A percentile compares a stretch with the other conserved stretches of the same genome.
Conservation (phyloP, 208 protist genomes). For the Acanthamoeba quina region DNA sequence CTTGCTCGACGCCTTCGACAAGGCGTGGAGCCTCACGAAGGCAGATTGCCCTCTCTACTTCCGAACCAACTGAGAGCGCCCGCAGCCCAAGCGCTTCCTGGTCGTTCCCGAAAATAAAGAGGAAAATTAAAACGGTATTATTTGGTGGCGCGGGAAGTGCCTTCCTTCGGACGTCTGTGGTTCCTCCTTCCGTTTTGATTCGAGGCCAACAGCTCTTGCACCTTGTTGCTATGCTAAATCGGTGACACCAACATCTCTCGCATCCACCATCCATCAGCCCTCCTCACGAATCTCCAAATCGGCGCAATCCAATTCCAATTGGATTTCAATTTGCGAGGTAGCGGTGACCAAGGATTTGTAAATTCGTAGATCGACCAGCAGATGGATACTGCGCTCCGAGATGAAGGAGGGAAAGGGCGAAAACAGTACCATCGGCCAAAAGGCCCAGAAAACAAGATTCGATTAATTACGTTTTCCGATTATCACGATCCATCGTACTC, state of each 20-base stretch:
- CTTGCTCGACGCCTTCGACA: constrained; percentile 6
- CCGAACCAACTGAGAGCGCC: neutral
- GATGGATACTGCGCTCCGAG: neutral
- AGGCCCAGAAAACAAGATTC: neutral
- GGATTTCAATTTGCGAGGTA: no score
- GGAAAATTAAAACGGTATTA: no score
- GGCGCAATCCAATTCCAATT: no score
- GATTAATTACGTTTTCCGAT: constrained; percentile 65
- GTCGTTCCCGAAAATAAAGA: neutral
- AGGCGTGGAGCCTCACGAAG: constrained; percentile 31
- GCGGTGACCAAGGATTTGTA: no score
- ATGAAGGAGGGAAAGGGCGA: neutral
- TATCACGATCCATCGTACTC: constrained; percentile 25
- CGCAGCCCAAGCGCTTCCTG: neutral
- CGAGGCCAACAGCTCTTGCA: no score
- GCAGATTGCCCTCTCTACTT: constrained; percentile 60
- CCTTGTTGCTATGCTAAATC: neutral
- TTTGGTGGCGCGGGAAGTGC: neutral
- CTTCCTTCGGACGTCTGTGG: neutral
- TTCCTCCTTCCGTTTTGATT: no score
- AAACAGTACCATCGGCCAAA: neutral
- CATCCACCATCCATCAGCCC: no score
- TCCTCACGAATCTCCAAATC: no score
- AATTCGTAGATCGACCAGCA: neutral
- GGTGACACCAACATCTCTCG: neutral